These are phyloP conservation scores for Trichoderma koningii DNA, from an alignment of 2,329 filamentous ascomycete species.

Conservation along the genomic window DNA sequence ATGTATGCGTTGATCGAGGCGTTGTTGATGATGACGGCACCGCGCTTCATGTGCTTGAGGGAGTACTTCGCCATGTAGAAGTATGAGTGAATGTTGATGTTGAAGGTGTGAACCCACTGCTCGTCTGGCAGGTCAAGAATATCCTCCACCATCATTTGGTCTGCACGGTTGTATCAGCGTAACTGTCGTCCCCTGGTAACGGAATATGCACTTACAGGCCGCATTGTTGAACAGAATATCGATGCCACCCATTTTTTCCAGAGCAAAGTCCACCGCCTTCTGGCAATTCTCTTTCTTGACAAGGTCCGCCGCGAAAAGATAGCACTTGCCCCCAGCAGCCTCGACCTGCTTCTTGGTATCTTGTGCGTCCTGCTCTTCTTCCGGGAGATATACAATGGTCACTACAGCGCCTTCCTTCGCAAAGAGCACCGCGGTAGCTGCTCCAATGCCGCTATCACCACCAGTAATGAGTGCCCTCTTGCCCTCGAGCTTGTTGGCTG, in stretches of 20 bases:
- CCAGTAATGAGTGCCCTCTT: conserved; percentile 45
- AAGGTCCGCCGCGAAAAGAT: conserved; percentile 52
- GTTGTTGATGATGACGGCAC: conserved; percentile 81
- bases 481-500: conserved; percentile 18
- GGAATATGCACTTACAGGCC: conserved; percentile 4
- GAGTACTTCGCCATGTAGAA: conserved; percentile 62
- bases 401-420: conserved; percentile 60
- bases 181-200: not conserved
- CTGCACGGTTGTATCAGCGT: conserved; percentile 38
- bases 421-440: conserved; percentile 56
- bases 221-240: conserved; percentile 62
- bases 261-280: conserved; percentile 54
- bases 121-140: conserved; percentile 54
- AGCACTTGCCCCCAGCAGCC: conserved; percentile 50
- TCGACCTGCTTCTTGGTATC: conserved; percentile 56
- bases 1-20: conserved; percentile 83
- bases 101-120: conserved; percentile 58
- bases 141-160: conserved; percentile 40
- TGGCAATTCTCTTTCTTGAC: conserved; percentile 53
- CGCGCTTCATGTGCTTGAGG: conserved; percentile 59
- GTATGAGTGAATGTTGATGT: conserved; percentile 59
- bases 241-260: conserved; percentile 50
- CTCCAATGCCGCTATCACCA: conserved; percentile 62
- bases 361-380: conserved; percentile 58
- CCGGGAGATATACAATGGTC: conserved; percentile 56